A percentile compares a stretch with the other conserved stretches of the same genome.
phyloP scores from a whole-genome alignment of 768 basidiomycete genomes.

The Terana coerulea region DNA sequence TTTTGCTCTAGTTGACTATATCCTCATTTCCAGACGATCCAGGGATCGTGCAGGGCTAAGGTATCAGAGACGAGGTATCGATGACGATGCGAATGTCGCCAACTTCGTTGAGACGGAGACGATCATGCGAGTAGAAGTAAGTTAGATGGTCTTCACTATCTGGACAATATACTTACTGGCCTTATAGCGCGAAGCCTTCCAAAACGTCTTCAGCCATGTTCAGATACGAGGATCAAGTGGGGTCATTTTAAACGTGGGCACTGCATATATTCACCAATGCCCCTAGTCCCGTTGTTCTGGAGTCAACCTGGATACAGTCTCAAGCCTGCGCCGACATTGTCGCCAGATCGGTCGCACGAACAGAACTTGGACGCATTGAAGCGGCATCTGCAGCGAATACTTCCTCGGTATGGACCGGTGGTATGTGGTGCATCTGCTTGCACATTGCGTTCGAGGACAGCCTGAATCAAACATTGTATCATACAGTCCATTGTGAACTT shows the following conservation, averaged over 20 bases:
- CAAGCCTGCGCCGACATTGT: slow-evolving; percentile 82
- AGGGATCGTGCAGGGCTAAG: slow-evolving; percentile 88
- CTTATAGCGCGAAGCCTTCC: slow-evolving; percentile 62
- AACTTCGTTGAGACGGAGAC: slow-evolving; percentile 97
- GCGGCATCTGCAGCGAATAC: slow-evolving; percentile 67
- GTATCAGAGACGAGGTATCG: slow-evolving; percentile 92
- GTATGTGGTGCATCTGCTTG: slow-evolving; percentile 36
- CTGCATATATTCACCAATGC: background rate
- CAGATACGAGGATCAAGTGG: slow-evolving; percentile 90
- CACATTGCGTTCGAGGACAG: background rate
- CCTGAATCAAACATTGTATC: background rate
- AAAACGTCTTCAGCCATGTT: slow-evolving; percentile 83
- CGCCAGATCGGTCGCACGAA: slow-evolving; percentile 64
- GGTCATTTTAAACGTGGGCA: background rate
- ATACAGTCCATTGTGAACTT: slow-evolving; percentile 79
- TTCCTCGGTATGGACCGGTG: slow-evolving; percentile 72
- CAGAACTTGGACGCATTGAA: slow-evolving; percentile 69
- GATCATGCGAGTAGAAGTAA: slow-evolving; percentile 76
- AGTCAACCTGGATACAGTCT: slow-evolving; percentile 82
- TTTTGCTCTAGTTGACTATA: slow-evolving; percentile 59
- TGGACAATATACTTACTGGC: no score
- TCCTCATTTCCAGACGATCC: slow-evolving; percentile 82
- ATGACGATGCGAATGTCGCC: slow-evolving; percentile 89
- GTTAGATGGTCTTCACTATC: background rate
- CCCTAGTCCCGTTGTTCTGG: slow-evolving; percentile 87